These are phyloP conservation scores for Trebouxia sp. DNA, from an alignment of 139 green algal species.

Conservation along the genomic window DNA sequence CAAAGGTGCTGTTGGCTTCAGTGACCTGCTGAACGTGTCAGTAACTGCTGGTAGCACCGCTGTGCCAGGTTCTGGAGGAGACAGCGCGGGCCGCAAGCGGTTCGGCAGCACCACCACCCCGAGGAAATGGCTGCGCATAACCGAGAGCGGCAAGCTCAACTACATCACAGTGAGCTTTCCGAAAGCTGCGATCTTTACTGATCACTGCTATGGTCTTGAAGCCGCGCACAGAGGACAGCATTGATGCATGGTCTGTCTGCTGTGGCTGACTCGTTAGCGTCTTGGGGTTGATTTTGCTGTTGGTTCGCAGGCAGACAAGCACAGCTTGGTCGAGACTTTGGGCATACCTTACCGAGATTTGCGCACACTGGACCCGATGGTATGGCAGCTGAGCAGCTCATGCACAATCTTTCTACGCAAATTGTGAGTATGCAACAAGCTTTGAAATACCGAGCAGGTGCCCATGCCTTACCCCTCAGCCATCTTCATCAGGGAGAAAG, in stretches of 20 bases:
- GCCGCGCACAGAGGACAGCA: too few relatives aligned
- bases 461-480: slow-evolving; percentile 29
- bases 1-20: background rate
- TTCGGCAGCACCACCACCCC: slow-evolving; percentile 6
- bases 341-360: slow-evolving; percentile 50
- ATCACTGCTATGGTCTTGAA: too few relatives aligned
- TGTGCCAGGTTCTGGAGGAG: background rate
- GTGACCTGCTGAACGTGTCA: slow-evolving; percentile 8
- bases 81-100: background rate
- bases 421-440: too few relatives aligned
- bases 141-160: background rate
- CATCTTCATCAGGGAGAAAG: slow-evolving; percentile 45
- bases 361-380: slow-evolving; percentile 41
- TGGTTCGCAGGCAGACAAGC: slow-evolving; percentile 43
- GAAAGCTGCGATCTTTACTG: background rate
- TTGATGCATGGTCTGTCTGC: too few relatives aligned
- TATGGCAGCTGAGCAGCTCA: background rate
- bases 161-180: slow-evolving; percentile 20
- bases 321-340: slow-evolving; percentile 39
- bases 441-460: too few relatives aligned
- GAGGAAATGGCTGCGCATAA: slow-evolving; percentile 26
- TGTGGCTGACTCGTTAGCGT: too few relatives aligned
- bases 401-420: background rate
- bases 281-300: too few relatives aligned
- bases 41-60: background rate